phyloP scores from a whole-genome alignment of 257 asterid species.

The Prunella vulgaris region DNA sequence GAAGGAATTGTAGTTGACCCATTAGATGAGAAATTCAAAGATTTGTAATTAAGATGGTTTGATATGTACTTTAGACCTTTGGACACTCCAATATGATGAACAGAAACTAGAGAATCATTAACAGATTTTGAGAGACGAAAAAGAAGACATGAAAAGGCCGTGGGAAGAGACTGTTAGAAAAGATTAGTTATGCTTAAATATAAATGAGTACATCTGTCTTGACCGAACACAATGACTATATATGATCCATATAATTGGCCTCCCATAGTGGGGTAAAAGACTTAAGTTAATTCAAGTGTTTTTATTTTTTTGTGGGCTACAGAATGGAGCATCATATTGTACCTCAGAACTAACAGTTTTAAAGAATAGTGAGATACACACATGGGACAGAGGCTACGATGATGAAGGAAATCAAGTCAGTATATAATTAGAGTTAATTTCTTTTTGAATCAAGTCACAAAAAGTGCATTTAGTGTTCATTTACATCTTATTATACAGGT shows the following conservation, averaged over 20 bases:
- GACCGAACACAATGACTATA: not conserved
- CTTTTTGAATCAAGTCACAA: not conserved
- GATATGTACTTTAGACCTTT: not conserved
- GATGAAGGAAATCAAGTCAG: constrained; percentile 80
- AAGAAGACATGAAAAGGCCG: not conserved
- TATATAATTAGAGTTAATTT: not conserved
- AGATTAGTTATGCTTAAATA: not conserved
- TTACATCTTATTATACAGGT: constrained; percentile 44
- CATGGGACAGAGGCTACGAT: constrained; percentile 91
- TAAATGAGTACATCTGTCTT: not conserved
- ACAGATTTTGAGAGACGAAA: not conserved
- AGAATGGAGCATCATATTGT: constrained; percentile 57
- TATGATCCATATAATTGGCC: not conserved
- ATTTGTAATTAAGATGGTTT: not conserved
- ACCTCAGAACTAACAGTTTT: constrained; percentile 65
- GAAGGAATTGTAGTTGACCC: not conserved
- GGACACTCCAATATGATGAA: not conserved
- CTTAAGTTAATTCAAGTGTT: not conserved
- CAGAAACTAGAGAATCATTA: not conserved
- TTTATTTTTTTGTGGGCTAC: constrained; percentile 13
- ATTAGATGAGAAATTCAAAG: not conserved
- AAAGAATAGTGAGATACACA: constrained; percentile 80
- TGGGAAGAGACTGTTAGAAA: not conserved
- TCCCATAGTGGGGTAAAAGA: too few species aligned
- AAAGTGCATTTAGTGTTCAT: not conserved